Conservation (phyloP, 2,329 filamentous ascomycete genomes). For the Cercospora zeae-maydis region DNA sequence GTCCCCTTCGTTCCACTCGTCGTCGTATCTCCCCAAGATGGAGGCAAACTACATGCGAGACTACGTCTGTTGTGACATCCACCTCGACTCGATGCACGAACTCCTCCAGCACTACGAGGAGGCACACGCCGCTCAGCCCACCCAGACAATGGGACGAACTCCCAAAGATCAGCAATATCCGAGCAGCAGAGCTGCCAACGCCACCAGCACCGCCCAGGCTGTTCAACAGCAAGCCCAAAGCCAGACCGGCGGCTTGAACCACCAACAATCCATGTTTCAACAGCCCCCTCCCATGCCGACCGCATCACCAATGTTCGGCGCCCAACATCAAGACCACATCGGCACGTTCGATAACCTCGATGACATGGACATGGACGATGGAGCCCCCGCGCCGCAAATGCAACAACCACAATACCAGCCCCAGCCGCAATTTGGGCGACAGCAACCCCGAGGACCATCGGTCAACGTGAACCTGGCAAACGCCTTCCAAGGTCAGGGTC, state of each 20-base stretch:
- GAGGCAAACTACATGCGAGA: slow-evolving; percentile 98
- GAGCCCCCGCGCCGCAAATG: slow-evolving; percentile 53
- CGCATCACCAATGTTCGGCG: slow-evolving; percentile 34
- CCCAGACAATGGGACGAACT: slow-evolving; percentile 40
- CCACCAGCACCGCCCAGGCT: slow-evolving; percentile 35
- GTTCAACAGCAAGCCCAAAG: slow-evolving; percentile 36
- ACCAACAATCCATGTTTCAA: slow-evolving; percentile 22
- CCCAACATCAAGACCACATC: slow-evolving; percentile 33
- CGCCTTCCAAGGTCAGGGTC: slow-evolving; percentile 63
- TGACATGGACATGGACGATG: slow-evolving; percentile 98
- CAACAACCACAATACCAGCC: slow-evolving; percentile 45
- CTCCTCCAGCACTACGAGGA: slow-evolving; percentile 96
- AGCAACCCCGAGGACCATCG: slow-evolving; percentile 60
- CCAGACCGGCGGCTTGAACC: slow-evolving; percentile 25
- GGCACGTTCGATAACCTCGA: slow-evolving; percentile 62
- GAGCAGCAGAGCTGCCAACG: slow-evolving; percentile 34
- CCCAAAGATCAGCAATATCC: slow-evolving; percentile 39
- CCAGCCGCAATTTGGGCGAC: slow-evolving; percentile 52
- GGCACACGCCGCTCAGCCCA: slow-evolving; percentile 66
- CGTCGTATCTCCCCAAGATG: slow-evolving; percentile 29
- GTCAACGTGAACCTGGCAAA: slow-evolving; percentile 79
- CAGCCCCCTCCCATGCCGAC: slow-evolving; percentile 15
- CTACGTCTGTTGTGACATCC: slow-evolving; percentile 90
- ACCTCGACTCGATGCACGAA: slow-evolving; percentile 86
- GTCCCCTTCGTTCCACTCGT: slow-evolving; percentile 80